Conservation (phyloP, 2,329 filamentous ascomycete genomes). For the Biscogniauxia marginata region DNA sequence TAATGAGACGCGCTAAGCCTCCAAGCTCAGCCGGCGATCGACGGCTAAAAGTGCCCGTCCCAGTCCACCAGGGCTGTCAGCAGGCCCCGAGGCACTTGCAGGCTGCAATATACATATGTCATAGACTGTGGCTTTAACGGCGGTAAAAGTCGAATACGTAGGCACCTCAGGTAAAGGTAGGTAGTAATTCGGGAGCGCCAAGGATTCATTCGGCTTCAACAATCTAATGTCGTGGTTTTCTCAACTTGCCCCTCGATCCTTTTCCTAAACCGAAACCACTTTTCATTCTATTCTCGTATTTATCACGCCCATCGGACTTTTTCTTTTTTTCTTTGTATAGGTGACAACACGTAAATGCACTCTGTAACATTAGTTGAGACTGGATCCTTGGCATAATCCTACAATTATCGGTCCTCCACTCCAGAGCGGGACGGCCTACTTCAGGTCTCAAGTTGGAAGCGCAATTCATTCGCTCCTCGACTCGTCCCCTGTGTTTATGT, state of each 20-base stretch:
- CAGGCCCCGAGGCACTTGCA: no score
- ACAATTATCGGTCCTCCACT: not conserved
- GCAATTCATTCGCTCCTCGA: not conserved
- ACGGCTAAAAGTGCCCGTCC: no score
- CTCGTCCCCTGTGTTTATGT: constrained; percentile 12
- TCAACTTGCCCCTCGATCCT: not conserved
- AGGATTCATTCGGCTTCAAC: not conserved
- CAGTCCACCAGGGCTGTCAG: no score
- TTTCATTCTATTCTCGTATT: not conserved
- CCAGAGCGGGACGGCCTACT: not conserved
- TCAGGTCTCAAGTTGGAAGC: not conserved
- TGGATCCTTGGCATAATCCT: not conserved
- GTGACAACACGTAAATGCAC: not conserved
- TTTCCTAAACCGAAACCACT: no score
- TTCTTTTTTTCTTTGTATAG: not conserved
- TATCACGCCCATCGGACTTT: not conserved
- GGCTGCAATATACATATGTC: no score
- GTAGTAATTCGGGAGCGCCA: not conserved
- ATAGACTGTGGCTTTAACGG: no score
- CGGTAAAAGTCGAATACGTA: not conserved
- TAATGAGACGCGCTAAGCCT: not conserved
- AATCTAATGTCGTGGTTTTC: not conserved
- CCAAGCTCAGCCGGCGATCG: not conserved
- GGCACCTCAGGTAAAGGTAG: not conserved
- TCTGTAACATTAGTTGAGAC: not conserved